Percentiles rank a stretch among this genome's conserved stretches.
These are phyloP conservation scores for Cordyceps cateniannulata DNA, from an alignment of 2,329 filamentous ascomycete species.

Conservation along the genomic window DNA sequence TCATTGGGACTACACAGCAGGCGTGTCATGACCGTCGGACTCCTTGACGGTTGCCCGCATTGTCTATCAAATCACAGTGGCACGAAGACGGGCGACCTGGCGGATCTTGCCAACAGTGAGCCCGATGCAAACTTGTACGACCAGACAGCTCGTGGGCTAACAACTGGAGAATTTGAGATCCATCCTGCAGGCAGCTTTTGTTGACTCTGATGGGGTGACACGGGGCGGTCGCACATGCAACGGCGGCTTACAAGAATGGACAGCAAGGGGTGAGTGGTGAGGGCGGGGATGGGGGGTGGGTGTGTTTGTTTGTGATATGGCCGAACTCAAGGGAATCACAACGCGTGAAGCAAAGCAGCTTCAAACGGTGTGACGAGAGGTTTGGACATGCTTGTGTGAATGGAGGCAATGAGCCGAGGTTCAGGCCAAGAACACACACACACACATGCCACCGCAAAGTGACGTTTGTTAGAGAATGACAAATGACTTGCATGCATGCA, in stretches of 20 bases:
- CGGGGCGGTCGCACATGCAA: neutral
- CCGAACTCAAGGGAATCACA: neutral
- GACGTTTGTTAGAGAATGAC: neutral
- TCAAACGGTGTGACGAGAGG: neutral
- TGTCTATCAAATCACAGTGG: neutral
- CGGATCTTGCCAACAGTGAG: neutral
- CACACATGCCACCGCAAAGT: too few species aligned
- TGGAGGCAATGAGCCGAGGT: neutral
- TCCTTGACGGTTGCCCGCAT: neutral
- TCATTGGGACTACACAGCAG: neutral
- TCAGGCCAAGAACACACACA: neutral
- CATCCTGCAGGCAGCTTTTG: constrained; percentile 5
- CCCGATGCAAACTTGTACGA: neutral
- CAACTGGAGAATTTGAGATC: neutral
- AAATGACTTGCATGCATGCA: neutral
- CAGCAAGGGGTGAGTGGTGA: neutral
- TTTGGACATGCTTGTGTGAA: neutral
- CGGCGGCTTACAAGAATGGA: neutral
- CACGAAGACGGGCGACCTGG: neutral
- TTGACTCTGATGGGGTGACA: neutral
- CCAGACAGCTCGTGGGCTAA: too few species aligned
- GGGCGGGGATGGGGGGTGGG: neutral
- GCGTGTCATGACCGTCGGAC: neutral
- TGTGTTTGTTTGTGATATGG: neutral
- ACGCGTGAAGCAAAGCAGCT: neutral